phyloP scores from a whole-genome alignment of 805 yeast species.

The Wickerhamiella australiensis region DNA sequence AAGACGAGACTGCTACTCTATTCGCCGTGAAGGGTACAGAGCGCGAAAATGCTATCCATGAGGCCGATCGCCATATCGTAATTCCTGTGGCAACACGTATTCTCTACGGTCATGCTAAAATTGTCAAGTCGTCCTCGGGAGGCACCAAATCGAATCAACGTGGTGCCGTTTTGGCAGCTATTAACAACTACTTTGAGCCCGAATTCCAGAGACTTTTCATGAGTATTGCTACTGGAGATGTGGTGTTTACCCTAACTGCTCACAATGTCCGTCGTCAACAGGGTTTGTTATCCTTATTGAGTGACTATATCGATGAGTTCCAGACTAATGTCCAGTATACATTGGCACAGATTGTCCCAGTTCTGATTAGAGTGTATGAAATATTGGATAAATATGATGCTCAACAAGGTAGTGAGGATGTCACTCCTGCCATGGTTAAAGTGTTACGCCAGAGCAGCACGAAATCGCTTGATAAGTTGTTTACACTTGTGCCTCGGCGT shows the following conservation, averaged over 20 bases:
- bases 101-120: conserved; percentile 76
- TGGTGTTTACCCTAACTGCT: conserved; percentile 28
- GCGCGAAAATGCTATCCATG: conserved; percentile 39
- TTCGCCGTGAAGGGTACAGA: conserved; percentile 34
- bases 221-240: conserved; percentile 44
- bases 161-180: conserved; percentile 29
- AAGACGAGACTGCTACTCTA: conserved; percentile 69
- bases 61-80: conserved; percentile 43
- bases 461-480: conserved; percentile 48
- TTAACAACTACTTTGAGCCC: conserved; percentile 28
- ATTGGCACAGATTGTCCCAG: conserved; percentile 41
- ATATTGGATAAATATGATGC: conserved; percentile 15
- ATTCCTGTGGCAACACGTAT: conserved; percentile 68
- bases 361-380: conserved; percentile 30
- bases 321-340: conserved; percentile 45
- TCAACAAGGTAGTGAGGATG: conserved; percentile 12
- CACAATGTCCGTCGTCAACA: conserved; percentile 19
- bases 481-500: conserved; percentile 39
- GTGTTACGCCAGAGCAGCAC: conserved; percentile 55
- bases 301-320: conserved; percentile 44
- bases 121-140: conserved; percentile 39
- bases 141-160: conserved; percentile 65
- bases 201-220: conserved; percentile 48
- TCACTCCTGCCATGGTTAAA: conserved; percentile 33
- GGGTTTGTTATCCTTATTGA: conserved; percentile 55